Conservation (phyloP, 73 alveolate species). For the Paraurostyla sp. region DNA sequence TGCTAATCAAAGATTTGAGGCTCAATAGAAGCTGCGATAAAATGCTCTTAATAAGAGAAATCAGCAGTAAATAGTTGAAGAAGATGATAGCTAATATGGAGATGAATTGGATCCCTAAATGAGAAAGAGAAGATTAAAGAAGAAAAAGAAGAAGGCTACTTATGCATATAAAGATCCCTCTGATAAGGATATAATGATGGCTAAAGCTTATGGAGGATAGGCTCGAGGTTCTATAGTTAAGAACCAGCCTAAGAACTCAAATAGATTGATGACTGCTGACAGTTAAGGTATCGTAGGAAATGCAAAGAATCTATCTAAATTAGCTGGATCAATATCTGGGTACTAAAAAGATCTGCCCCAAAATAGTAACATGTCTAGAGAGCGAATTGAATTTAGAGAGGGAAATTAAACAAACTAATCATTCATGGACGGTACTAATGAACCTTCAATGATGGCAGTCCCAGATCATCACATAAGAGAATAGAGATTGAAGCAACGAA, state of each 20-base stretch:
- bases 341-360: background rate
- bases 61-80: conserved; percentile 13
- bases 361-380: background rate
- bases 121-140: background rate
- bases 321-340: conserved; percentile 52
- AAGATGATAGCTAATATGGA: conserved; percentile 10
- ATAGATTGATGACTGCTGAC: conserved; percentile 37
- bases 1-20: conserved; percentile 63
- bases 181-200: conserved; percentile 49
- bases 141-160: conserved; percentile 26
- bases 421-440: conserved; percentile 29
- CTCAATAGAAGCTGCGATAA: conserved; percentile 1
- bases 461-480: conserved; percentile 67
- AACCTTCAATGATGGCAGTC: conserved; percentile 38
- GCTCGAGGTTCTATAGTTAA: conserved; percentile 35
- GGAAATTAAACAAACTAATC: background rate
- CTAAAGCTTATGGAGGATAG: conserved; percentile 59
- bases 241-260: background rate
- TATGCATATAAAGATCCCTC: conserved; percentile 42
- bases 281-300: background rate
- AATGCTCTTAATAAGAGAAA: background rate
- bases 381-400: background rate
- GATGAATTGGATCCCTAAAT: background rate
- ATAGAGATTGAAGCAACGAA: conserved; percentile 44
- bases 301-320: background rate